Percentiles rank a stretch among this genome's conserved stretches.
These are phyloP conservation scores for Solanum chmielewskii DNA, from an alignment of 257 asterid species.

Conservation along the genomic window DNA sequence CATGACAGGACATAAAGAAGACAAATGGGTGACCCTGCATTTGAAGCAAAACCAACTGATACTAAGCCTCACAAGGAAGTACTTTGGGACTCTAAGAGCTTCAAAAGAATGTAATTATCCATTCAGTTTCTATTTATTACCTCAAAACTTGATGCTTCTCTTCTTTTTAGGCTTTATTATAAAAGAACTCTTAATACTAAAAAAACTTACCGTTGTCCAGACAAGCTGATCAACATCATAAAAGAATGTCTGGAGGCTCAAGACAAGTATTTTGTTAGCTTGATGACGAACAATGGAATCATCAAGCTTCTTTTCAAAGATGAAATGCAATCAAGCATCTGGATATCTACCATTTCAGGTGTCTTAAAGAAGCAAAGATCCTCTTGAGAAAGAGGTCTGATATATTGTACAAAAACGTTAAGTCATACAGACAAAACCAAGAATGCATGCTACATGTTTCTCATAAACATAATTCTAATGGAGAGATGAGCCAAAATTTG, in stretches of 20 bases:
- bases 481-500: neutral
- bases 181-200: neutral
- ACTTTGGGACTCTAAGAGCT: slow-evolving; percentile 32
- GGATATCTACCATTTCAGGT: slow-evolving; percentile 43
- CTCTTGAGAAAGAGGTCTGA: slow-evolving; percentile 5
- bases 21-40: slow-evolving; percentile 26
- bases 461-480: neutral
- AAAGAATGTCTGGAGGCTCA: slow-evolving; percentile 22
- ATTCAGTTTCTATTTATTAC: neutral
- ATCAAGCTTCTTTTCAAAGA: slow-evolving; percentile 47
- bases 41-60: slow-evolving; percentile 32
- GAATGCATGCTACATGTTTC: neutral
- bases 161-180: neutral
- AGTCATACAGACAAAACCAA: neutral
- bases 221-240: slow-evolving; percentile 33
- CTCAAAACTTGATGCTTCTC: neutral
- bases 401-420: neutral
- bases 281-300: slow-evolving; percentile 37
- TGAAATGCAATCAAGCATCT: slow-evolving; percentile 31
- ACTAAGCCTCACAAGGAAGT: slow-evolving; percentile 39
- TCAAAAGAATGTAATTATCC: slow-evolving; percentile 38
- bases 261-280: slow-evolving; percentile 23
- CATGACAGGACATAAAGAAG: slow-evolving; percentile 35
- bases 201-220: slow-evolving; percentile 16
- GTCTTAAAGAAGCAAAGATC: slow-evolving; percentile 27